Evolutionary conservation across 441 rosid species (phyloP), one percentile per base, ranked within the genome.

Genomic region (Syzygium syzygioides): DNA sequence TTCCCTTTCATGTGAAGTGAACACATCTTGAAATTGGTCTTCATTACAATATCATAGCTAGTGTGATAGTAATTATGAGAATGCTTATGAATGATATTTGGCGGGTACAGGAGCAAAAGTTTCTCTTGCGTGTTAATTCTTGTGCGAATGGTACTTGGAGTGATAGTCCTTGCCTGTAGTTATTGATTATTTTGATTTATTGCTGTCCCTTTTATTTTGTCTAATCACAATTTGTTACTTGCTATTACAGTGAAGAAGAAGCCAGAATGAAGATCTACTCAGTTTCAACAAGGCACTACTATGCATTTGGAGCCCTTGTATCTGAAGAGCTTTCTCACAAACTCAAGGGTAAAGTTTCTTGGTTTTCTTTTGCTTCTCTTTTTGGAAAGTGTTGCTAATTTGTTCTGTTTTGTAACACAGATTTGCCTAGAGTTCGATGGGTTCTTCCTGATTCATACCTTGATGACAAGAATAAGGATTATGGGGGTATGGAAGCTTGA

Each of bases 371-470:
- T 90, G 86, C 86, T 15, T 54, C 37, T 19, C 14, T 45, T 18
- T 80, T 88, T 86, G 20, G 14, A 66, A 68, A 85, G 18, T 9
- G 79, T 15, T 56, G 23, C 60, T 85, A 18, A 86, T n/a, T 9
- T 14, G 34, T 34, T 57, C 80, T 84, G 41, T 48, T 62, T n/a
- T 57, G 62, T 88, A 30, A 20, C n/a, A 4, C 93, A 96, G 99
- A 95, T 64, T 87, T 96, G 91, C 94, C 96, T 2, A 88, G 92
- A 59, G 98, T 96, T 76, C 93, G 96, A 7, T 96, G 98, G 99
- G 99, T 96, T 89, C 96, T 95, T 88, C 99, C 97, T n/a, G 98
- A 96, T 93, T 96, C 98, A 12, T 96, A 94, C 92, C 87, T 96
- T 89, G 97, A 96, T 92, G 95, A 94, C 85, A 95, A 88, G 93